Conservation (phyloP, 228 moss, liverwort and hornwort genomes). For the Sphagnum fallax region DNA sequence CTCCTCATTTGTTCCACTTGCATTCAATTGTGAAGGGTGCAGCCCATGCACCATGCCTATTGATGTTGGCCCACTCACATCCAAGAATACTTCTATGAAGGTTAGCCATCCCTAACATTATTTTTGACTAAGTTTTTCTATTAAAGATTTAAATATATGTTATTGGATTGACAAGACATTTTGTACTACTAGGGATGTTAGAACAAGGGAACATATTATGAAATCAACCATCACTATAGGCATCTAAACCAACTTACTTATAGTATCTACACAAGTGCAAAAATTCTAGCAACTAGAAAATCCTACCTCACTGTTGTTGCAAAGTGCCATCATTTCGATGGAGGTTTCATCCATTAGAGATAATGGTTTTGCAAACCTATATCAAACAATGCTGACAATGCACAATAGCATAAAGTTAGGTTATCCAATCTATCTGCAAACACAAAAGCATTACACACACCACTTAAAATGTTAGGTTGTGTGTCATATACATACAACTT, state of each 20-base stretch:
- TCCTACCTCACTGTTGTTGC: conserved; percentile 73
- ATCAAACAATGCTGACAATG: conserved; percentile 65
- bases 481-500: conserved; percentile 78
- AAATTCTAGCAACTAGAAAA: background rate
- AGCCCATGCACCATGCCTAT: conserved; percentile 78
- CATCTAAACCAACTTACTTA: no score
- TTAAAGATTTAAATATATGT: no score
- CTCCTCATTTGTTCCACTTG: conserved; percentile 52
- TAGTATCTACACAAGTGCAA: no score
- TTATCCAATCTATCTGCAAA: conserved; percentile 78
- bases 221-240: no score
- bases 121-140: no score
- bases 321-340: conserved; percentile 71
- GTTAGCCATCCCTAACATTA: no score
- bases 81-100: no score
- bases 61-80: conserved; percentile 26
- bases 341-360: conserved; percentile 60
- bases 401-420: conserved; percentile 70
- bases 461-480: conserved; percentile 68
- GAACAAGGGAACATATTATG: no score
- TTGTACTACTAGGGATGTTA: no score
- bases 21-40: conserved; percentile 58
- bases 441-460: conserved; percentile 77
- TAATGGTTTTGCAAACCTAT: conserved; percentile 40
- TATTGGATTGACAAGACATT: no score